Percentiles rank a stretch among this genome's conserved stretches.
These are phyloP conservation scores for Tephrocybe rancida DNA, from an alignment of 768 basidiomycete genomes.

Conservation along the genomic window DNA sequence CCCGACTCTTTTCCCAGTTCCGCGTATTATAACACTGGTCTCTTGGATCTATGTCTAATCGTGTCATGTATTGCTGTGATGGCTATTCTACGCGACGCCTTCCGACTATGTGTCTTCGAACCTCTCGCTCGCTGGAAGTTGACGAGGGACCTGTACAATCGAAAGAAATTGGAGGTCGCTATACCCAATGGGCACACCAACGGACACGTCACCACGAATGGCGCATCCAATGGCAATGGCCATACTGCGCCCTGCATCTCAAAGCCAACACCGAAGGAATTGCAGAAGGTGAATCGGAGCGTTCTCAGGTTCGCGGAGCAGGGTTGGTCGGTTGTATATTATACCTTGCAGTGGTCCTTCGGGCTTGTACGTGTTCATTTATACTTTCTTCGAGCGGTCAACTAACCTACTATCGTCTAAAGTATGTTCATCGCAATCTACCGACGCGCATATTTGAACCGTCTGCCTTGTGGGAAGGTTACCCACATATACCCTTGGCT, in stretches of 20 bases:
- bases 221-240: constrained; percentile 39
- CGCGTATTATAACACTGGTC: constrained; percentile 72
- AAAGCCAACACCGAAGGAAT: constrained; percentile 41
- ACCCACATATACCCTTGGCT: constrained; percentile 84
- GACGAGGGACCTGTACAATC: constrained; percentile 46
- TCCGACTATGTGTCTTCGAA: constrained; percentile 73
- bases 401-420: constrained; percentile 13
- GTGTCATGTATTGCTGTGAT: constrained; percentile 83
- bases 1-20: constrained; percentile 77
- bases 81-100: constrained; percentile 81
- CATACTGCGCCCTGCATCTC: constrained; percentile 18
- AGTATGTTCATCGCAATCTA: constrained; percentile 83
- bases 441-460: constrained; percentile 70
- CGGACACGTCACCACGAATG: constrained; percentile 22
- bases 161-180: constrained; percentile 18
- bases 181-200: constrained; percentile 27
- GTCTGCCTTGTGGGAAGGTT: constrained; percentile 70
- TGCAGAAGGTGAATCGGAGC: constrained; percentile 65
- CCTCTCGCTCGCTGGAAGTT: constrained; percentile 85
- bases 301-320: constrained; percentile 94
- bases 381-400: not conserved
- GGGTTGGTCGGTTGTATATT: constrained; percentile 88
- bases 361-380: constrained; percentile 72
- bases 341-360: constrained; percentile 70
- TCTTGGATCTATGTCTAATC: constrained; percentile 76